Conservation (phyloP, 2,329 filamentous ascomycete genomes). For the Raffaelea ambrosiae region DNA sequence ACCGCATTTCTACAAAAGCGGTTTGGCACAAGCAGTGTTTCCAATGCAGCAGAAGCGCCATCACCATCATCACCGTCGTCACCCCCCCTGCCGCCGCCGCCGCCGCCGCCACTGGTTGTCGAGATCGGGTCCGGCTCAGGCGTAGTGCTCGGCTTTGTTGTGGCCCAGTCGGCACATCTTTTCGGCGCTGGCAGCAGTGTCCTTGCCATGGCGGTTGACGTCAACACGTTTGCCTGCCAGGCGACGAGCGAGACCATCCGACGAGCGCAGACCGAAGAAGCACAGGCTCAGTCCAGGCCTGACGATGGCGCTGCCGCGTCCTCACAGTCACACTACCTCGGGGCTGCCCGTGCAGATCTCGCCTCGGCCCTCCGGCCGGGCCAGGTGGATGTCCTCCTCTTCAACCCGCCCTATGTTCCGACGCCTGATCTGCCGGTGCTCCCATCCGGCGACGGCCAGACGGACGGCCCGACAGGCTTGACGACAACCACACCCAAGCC, state of each 20-base stretch:
- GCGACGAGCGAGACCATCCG: slow-evolving; percentile 64
- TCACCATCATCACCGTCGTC: too few species aligned
- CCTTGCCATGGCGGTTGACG: slow-evolving; percentile 69
- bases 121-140: slow-evolving; percentile 90
- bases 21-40: slow-evolving; percentile 34
- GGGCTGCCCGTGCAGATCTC: slow-evolving; percentile 63
- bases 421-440: slow-evolving; percentile 66
- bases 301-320: slow-evolving; percentile 22
- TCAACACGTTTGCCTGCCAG: slow-evolving; percentile 74
- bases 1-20: slow-evolving; percentile 56
- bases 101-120: slow-evolving; percentile 55
- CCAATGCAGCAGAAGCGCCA: too few species aligned
- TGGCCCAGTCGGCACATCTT: slow-evolving; percentile 63
- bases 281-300: slow-evolving; percentile 3
- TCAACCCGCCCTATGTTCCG: slow-evolving; percentile 96
- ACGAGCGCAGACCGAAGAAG: slow-evolving; percentile 27
- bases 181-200: slow-evolving; percentile 57
- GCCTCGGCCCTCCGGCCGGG: slow-evolving; percentile 47
- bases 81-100: slow-evolving; percentile 8
- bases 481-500: too few species aligned
- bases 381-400: slow-evolving; percentile 75
- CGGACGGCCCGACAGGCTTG: too few species aligned
- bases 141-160: slow-evolving; percentile 82
- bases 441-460: too few species aligned
- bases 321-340: slow-evolving; percentile 47